Evolutionary conservation across 306 rosid species (phyloP).

Genomic region (Sicyos edulis): DNA sequence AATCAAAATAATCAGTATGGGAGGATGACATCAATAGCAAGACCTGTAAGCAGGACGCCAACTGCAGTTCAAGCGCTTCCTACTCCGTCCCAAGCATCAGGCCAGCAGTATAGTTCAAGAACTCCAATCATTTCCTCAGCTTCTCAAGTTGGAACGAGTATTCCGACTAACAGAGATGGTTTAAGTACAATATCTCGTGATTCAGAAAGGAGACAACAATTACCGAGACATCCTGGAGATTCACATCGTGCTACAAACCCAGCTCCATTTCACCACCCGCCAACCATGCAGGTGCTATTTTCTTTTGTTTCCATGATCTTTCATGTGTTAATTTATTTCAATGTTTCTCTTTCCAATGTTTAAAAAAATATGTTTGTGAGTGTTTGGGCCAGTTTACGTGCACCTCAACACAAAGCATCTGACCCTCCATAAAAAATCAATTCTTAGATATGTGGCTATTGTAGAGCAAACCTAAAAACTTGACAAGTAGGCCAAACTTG

Average conservation of each 20-base stretch:
- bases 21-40: constrained; percentile 31
- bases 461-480: no score
- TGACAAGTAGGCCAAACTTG: no score
- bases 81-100: constrained; percentile 38
- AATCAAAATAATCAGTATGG: constrained; percentile 45
- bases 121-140: constrained; percentile 36
- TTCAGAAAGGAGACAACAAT: constrained; percentile 52
- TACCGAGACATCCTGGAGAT: constrained; percentile 39
- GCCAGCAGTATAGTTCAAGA: constrained; percentile 41
- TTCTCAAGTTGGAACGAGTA: constrained; percentile 40
- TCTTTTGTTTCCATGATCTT: not conserved
- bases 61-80: constrained; percentile 84
- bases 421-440: no score
- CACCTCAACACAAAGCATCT: no score
- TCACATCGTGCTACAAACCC: constrained; percentile 36
- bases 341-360: constrained; percentile 5
- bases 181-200: constrained; percentile 35
- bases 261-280: constrained; percentile 34
- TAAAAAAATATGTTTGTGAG: no score
- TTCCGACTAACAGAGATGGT: constrained; percentile 30
- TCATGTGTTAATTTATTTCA: not conserved
- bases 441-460: no score
- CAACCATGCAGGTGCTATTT: constrained; percentile 48
- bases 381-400: no score
- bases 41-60: constrained; percentile 44